Percentiles rank a stretch among this genome's conserved stretches.
Conservation (phyloP, 1,139 yeast genomes). For the Wickerhamiella pararugosa region DNA sequence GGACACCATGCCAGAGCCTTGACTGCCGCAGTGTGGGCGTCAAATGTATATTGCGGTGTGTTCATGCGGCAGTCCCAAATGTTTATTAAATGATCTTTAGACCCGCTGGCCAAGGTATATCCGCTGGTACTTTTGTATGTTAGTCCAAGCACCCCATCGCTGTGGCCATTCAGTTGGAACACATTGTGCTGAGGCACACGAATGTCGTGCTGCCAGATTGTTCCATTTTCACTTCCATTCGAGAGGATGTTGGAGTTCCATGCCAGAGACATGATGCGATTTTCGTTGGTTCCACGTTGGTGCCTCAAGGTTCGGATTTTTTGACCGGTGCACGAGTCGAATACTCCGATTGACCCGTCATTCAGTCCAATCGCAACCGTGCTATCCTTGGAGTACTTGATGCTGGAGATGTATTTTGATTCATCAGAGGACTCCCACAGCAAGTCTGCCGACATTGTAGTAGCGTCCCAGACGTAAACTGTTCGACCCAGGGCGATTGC, state of each 20-base stretch:
- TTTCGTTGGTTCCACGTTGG: conserved; percentile 25
- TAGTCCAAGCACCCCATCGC: conserved; percentile 87
- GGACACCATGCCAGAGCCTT: conserved; percentile 97
- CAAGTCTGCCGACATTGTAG: conserved; percentile 64
- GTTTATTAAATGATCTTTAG: conserved; percentile 85
- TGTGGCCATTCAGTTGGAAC: conserved; percentile 44
- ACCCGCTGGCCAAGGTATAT: conserved; percentile 76
- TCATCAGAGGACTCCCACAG: conserved; percentile 14
- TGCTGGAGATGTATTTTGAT: conserved; percentile 41
- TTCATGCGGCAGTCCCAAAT: conserved; percentile 87
- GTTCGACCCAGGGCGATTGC: conserved; percentile 82
- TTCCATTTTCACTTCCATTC: conserved; percentile 73
- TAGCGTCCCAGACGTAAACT: conserved; percentile 89
- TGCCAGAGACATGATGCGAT: conserved; percentile 68
- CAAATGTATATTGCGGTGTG: conserved; percentile 59
- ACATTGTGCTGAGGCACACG: conserved; percentile 68
- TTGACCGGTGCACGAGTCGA: conserved; percentile 76
- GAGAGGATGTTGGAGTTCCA: conserved; percentile 79
- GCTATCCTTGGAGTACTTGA: conserved; percentile 88
- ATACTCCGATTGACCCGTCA: conserved; percentile 76
- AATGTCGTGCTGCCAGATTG: conserved; percentile 84
- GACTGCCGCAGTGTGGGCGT: conserved; percentile 84
- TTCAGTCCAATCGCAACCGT: conserved; percentile 75
- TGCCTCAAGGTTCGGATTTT: conserved; percentile 66
- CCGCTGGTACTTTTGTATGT: conserved; percentile 75